phyloP scores from a whole-genome alignment of 2,329 filamentous ascomycete species.

The Calonectria crousiana region DNA sequence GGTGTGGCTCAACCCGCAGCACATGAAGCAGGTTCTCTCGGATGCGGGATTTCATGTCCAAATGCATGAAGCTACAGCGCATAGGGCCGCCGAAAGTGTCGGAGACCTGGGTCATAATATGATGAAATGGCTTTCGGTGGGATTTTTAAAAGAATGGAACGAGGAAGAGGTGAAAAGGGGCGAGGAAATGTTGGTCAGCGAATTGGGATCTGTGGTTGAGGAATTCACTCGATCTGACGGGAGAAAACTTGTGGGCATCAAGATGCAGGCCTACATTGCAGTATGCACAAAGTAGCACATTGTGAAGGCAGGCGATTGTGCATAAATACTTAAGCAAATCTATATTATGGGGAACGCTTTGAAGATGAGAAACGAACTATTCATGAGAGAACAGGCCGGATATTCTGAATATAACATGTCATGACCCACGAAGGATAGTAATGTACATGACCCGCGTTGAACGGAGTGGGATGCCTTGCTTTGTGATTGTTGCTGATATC shows the following conservation, averaged over 20 bases:
- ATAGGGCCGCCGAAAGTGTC: background rate
- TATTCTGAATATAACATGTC: background rate
- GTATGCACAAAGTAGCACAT: background rate
- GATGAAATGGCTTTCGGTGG: background rate
- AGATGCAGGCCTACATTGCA: background rate
- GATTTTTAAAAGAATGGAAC: constrained; percentile 1
- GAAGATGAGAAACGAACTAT: background rate
- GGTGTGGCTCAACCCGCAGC: constrained; percentile 16
- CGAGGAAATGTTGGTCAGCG: background rate
- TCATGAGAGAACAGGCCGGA: background rate
- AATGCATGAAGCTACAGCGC: background rate
- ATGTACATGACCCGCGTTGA: background rate
- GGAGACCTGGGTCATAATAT: background rate
- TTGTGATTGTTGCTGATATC: background rate
- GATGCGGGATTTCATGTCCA: constrained; percentile 1
- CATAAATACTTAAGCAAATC: background rate
- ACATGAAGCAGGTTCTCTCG: constrained; percentile 7
- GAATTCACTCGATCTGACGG: constrained; percentile 1
- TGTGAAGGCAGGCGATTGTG: background rate
- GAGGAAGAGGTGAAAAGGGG: background rate
- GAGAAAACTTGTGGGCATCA: background rate
- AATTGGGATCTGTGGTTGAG: background rate
- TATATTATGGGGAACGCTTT: background rate
- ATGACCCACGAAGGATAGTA: background rate
- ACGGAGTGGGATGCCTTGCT: no score